A percentile compares a stretch with the other conserved stretches of the same genome.
Evolutionary conservation across 2,329 filamentous ascomycete genomes (phyloP).

Genomic region (Colletotrichum acutatum): DNA sequence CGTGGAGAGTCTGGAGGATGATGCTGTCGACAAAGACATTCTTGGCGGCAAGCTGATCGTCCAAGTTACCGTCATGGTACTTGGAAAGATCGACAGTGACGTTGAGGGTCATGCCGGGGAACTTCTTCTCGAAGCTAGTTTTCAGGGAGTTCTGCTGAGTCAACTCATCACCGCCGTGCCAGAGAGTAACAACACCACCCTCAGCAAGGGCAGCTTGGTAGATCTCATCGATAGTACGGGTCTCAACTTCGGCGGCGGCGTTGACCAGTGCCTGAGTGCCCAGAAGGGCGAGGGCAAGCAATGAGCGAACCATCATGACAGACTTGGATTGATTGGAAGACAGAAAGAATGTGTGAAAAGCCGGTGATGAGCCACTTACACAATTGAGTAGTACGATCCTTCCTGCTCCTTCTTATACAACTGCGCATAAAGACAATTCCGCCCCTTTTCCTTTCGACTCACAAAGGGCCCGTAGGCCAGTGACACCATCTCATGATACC

Average conservation of each 20-base stretch:
- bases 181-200: constrained; percentile 55
- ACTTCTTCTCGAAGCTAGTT: constrained; percentile 55
- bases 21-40: constrained; percentile 57
- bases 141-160: constrained; percentile 53
- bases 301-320: constrained; percentile 19
- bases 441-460: background rate
- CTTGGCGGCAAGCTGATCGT: constrained; percentile 54
- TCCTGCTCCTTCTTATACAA: background rate
- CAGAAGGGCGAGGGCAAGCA: constrained; percentile 26
- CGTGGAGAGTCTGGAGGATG: constrained; percentile 61
- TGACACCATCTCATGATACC: background rate
- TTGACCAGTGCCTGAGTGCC: constrained; percentile 24
- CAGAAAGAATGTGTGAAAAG: background rate
- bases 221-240: constrained; percentile 59
- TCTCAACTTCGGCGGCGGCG: constrained; percentile 48
- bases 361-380: background rate
- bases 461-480: background rate
- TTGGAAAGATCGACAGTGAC: constrained; percentile 66
- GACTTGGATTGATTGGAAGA: background rate
- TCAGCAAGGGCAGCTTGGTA: constrained; percentile 61
- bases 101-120: constrained; percentile 62
- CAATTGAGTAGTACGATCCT: too few species aligned
- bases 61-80: constrained; percentile 60
- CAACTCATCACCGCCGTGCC: constrained; percentile 61
- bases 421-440: background rate